Evolutionary conservation across 345 rosid species (phyloP).

Genomic region (Pistacia integerrima): DNA sequence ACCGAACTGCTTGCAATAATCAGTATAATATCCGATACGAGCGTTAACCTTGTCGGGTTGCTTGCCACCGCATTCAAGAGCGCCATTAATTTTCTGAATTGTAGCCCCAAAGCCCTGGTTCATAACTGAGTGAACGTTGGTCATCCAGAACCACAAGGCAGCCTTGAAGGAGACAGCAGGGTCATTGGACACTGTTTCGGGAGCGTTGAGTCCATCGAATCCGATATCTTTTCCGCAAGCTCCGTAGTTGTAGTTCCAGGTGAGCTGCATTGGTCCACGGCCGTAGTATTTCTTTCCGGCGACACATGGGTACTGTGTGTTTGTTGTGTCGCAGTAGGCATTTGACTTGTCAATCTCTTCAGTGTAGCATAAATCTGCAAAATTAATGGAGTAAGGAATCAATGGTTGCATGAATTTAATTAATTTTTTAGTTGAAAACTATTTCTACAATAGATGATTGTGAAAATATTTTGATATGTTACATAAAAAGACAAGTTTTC

Average conservation of each 20-base stretch:
- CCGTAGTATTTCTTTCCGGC: conserved; percentile 48
- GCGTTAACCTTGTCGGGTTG: conserved; percentile 4
- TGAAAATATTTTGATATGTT: too few species aligned
- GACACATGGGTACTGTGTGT: conserved; percentile 32
- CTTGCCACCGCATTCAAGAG: conserved; percentile 45
- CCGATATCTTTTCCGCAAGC: conserved; percentile 38
- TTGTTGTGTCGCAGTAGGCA: conserved; percentile 28
- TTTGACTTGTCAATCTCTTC: conserved; percentile 31
- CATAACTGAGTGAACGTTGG: conserved; percentile 37
- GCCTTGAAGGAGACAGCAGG: conserved; percentile 46
- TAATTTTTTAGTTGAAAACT: too few species aligned
- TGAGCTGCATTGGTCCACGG: conserved; percentile 57
- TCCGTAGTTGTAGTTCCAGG: conserved; percentile 66
- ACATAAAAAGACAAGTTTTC: too few species aligned
- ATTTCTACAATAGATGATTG: too few species aligned
- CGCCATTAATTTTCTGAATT: conserved; percentile 50
- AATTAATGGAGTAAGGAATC: not conserved
- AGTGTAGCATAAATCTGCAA: conserved; percentile 31
- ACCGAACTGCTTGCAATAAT: conserved; percentile 1
- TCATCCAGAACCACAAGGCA: conserved; percentile 64
- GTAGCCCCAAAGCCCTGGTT: conserved; percentile 59
- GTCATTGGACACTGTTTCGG: conserved; percentile 44
- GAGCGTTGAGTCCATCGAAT: conserved; percentile 39
- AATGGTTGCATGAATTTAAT: too few species aligned
- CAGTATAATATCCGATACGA: not conserved